Evolutionary conservation across 2,329 filamentous ascomycete species (phyloP), one percentile per base, ranked within the genome.

Genomic region (Fusarium poae): DNA sequence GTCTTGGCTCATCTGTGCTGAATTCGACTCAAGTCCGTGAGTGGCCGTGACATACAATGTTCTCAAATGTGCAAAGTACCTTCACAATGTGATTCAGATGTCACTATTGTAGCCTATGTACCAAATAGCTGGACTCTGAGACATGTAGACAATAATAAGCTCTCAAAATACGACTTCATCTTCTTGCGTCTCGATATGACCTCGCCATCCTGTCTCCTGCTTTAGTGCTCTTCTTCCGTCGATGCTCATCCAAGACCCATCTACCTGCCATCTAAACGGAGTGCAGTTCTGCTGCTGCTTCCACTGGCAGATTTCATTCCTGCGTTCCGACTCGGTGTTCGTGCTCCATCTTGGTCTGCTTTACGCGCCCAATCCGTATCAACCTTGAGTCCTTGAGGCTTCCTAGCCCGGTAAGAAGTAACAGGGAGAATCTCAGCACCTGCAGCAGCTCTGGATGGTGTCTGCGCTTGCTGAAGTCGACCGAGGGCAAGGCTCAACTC

Each of bases 341-440:
- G 54, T 15, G 59, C 23, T 23, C 35, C 64, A 37, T 76, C 72
- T 42, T 62, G 64, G 50, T 60, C 70, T 40, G 58, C 51, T 50
- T 69, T 72, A 25, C 67, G 74, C 21, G 68, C 67, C 57, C 68
- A 72, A 25, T 53, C 59, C 18, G 73, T 72, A 44, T 76, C 75
- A 45, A 76, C 63, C 20, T 48, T 62, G 40, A 74, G 67, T 8
- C 70, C 73, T 16, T 67, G 65, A 13, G 74, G 74, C 34, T 74
- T 76, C 60, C 69, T 75, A 29, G 52, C 46, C 45, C 68, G 75
- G 65, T 70, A 72, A 20, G 56, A 62, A 29, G 65, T 48, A n/a
- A 30, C 43, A 21, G 62, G 42, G 23, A 29, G 43, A 35, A 16
- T 42, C 20, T 53, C 60, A 6, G 32, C 49, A 27, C 46, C 43